Evolutionary conservation across 2,329 filamentous ascomycete species (phyloP).

Genomic region (Dothidotthia symphoricarpi): DNA sequence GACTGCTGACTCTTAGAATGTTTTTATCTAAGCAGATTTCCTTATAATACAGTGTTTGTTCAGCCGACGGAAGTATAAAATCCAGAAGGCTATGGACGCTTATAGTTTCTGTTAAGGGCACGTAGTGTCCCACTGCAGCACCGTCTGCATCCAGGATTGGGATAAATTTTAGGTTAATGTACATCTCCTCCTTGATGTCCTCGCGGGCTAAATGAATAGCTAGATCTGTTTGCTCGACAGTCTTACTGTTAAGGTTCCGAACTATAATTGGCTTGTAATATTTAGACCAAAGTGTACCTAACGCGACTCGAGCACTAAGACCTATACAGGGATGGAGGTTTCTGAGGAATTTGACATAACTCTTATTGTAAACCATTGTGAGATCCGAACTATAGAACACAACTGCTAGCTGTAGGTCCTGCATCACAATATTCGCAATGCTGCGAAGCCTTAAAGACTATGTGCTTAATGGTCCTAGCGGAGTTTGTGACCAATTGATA

Average conservation of each 20-base stretch:
- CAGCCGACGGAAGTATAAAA: conserved; percentile 50
- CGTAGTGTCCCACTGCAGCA: conserved; percentile 69
- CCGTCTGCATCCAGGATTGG: conserved; percentile 69
- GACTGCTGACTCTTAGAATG: too few relatives aligned
- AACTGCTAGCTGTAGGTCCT: conserved; percentile 53
- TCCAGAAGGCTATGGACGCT: conserved; percentile 41
- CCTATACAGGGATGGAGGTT: conserved; percentile 57
- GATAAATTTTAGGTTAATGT: conserved; percentile 76
- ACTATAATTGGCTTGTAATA: conserved; percentile 55
- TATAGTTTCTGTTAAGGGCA: conserved; percentile 75
- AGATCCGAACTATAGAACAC: conserved; percentile 53
- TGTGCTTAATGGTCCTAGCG: conserved; percentile 67
- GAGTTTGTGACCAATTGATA: conserved; percentile 68
- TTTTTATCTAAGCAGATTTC: too few relatives aligned
- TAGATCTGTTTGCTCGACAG: conserved; percentile 23
- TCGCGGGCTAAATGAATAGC: conserved; percentile 53
- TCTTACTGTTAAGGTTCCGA: conserved; percentile 22
- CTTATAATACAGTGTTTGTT: conserved; percentile 68
- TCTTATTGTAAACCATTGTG: conserved; percentile 42
- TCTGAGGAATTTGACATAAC: conserved; percentile 32
- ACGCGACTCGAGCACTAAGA: conserved; percentile 60
- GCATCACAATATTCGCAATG: conserved; percentile 75
- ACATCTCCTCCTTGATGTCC: conserved; percentile 73
- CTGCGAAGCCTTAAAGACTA: conserved; percentile 69
- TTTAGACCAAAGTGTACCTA: too few relatives aligned